Evolutionary conservation across 306 rosid species (phyloP).

Genomic region (Acacia confusa): DNA sequence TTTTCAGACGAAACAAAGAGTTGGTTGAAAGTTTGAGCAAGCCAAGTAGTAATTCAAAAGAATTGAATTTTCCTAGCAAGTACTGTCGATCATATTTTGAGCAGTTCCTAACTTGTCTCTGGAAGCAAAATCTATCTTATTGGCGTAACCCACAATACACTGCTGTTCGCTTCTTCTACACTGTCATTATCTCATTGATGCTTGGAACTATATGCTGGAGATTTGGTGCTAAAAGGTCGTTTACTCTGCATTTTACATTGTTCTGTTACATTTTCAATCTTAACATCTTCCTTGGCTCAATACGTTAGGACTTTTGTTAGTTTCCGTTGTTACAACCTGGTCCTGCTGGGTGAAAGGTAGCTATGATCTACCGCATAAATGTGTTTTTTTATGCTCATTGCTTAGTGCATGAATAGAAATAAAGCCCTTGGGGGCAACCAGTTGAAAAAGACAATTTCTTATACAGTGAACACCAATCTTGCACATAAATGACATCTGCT

Average conservation of each 20-base stretch:
- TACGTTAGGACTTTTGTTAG: neutral
- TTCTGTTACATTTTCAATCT: neutral
- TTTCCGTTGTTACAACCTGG: neutral
- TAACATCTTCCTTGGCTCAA: neutral
- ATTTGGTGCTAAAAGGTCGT: conserved; percentile 68
- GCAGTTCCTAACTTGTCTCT: conserved; percentile 69
- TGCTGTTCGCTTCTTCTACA: conserved; percentile 76
- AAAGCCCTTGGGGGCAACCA: neutral
- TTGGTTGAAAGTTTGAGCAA: conserved; percentile 64
- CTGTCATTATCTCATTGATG: conserved; percentile 71
- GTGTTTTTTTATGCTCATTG: too few relatives aligned
- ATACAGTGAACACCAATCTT: neutral
- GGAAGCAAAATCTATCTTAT: conserved; percentile 78
- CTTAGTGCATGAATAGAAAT: too few relatives aligned
- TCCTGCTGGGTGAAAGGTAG: too few relatives aligned
- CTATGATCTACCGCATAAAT: too few relatives aligned
- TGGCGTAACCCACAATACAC: conserved; percentile 81
- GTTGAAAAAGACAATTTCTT: neutral
- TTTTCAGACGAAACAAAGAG: conserved; percentile 55
- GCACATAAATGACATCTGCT: neutral
- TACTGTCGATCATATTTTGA: conserved; percentile 55
- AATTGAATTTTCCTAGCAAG: conserved; percentile 69
- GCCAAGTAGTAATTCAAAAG: conserved; percentile 60
- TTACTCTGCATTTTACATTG: neutral
- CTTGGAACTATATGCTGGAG: conserved; percentile 76